Conservation (phyloP, 2,329 filamentous ascomycete species). For the Penicillium sp. region DNA sequence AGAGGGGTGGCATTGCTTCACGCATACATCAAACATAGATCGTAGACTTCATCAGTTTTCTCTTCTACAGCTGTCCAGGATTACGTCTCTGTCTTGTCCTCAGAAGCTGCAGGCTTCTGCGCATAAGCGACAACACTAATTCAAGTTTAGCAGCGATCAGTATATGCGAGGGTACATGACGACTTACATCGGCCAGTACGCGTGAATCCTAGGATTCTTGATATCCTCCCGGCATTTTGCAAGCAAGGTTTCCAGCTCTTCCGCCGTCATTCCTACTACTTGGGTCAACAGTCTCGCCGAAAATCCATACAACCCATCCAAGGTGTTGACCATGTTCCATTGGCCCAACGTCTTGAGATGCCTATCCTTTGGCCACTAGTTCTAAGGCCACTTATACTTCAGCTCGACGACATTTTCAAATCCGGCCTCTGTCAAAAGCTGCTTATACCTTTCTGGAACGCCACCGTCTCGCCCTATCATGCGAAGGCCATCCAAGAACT, state of each 20-base stretch:
- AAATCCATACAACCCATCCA: constrained; percentile 9
- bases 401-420: constrained; percentile 32
- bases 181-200: constrained; percentile 14
- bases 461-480: constrained; percentile 26
- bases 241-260: not conserved
- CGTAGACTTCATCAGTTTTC: not conserved
- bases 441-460: constrained; percentile 19
- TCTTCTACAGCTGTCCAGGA: not conserved
- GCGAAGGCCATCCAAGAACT: constrained; percentile 17
- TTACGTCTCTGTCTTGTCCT: not conserved
- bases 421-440: constrained; percentile 27
- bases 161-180: too few species aligned
- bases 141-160: not conserved
- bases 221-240: constrained; percentile 7
- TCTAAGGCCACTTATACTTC: constrained; percentile 32
- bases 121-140: constrained; percentile 9
- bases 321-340: constrained; percentile 15
- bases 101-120: not conserved
- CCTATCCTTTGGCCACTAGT: constrained; percentile 36
- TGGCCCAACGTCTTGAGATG: constrained; percentile 32
- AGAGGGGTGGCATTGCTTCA: not conserved
- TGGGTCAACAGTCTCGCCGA: constrained; percentile 2
- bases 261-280: constrained; percentile 9
- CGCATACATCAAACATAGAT: not conserved
- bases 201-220: constrained; percentile 1